Evolutionary conservation across 495 filamentous ascomycete genomes (phyloP).

Genomic region (Hyaloscypha variabilis): DNA sequence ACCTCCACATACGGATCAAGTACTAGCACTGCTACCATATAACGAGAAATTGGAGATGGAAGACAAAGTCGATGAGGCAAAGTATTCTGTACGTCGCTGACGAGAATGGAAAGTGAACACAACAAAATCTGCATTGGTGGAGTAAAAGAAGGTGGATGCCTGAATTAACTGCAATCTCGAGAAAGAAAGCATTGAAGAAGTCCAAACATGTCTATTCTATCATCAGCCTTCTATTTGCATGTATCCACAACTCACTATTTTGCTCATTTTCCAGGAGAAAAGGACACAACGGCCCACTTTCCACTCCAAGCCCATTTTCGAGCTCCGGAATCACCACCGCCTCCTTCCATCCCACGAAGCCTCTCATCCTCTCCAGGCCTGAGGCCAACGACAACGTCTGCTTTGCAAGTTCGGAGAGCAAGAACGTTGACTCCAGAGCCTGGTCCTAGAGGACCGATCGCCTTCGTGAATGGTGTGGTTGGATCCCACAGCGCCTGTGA

Average conservation of each 20-base stretch:
- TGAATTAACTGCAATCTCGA: not conserved
- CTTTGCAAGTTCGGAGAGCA: conserved; percentile 91
- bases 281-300: conserved; percentile 94
- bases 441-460: conserved; percentile 84
- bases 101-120: too few species aligned
- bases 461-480: conserved; percentile 81
- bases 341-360: conserved; percentile 66
- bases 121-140: too few species aligned
- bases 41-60: not conserved
- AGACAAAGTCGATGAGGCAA: not conserved
- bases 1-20: not conserved
- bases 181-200: not conserved
- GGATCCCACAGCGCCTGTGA: conserved; percentile 79
- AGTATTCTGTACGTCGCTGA: not conserved
- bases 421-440: conserved; percentile 80
- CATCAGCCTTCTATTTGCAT: not conserved
- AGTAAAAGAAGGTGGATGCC: not conserved
- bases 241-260: not conserved
- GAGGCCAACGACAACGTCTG: conserved; percentile 93
- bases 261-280: conserved; percentile 47
- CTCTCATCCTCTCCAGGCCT: conserved; percentile 77
- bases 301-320: conserved; percentile 97
- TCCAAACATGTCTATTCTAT: not conserved
- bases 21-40: not conserved
- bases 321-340: conserved; percentile 66